Evolutionary conservation across 257 asterid genomes (phyloP), one percentile per base, ranked within the genome.

Genomic region (Solanum lignicaule): DNA sequence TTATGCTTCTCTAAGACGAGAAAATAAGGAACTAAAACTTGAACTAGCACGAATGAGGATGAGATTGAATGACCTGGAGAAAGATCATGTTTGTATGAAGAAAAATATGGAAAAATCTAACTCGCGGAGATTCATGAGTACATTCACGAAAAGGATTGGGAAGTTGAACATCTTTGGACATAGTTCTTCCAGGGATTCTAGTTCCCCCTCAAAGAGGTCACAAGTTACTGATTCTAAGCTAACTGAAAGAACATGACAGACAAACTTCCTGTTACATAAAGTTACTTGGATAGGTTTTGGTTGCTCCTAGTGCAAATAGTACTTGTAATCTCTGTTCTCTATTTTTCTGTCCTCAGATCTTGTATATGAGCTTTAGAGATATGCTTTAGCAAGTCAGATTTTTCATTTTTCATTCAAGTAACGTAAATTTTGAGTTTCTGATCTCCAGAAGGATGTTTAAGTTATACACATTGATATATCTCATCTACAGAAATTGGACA

Each of bases 71-170:
- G 98, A 97, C 91, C 86, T 97, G 92, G 99, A 95, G 93, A 97
- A 94, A 85, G 99, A 97, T 60, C 99, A 97, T 66, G 98, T 97
- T 81, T 93, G 93, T 71, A 95, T 97, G 98, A 97, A 97, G 98
- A 95, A 95, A 92, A 93, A 91, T 87, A 92, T 97, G 91, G 98
- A 95, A 89, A 93, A 95, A 85, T 94, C 98, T 0, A 84, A 90
- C 87, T 94, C 99, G 5, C 87, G 92, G 46, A 95, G 92, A 35
- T 92, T 96, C 87, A 92, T 95, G 98, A 97, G 89, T 87, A 92
- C 97, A 20, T 93, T 97, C 86, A 94, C 98, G 2, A 97, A 92
- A 90, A 97, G 92, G 94, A 91, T 96, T 76, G 92, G 93, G 62
- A 95, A 92, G 85, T 79, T 96, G 86, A 95, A 94, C 83, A 91